Evolutionary conservation across 352 stramenopile species (phyloP).

Genomic region (Phytophthora sansomeana): DNA sequence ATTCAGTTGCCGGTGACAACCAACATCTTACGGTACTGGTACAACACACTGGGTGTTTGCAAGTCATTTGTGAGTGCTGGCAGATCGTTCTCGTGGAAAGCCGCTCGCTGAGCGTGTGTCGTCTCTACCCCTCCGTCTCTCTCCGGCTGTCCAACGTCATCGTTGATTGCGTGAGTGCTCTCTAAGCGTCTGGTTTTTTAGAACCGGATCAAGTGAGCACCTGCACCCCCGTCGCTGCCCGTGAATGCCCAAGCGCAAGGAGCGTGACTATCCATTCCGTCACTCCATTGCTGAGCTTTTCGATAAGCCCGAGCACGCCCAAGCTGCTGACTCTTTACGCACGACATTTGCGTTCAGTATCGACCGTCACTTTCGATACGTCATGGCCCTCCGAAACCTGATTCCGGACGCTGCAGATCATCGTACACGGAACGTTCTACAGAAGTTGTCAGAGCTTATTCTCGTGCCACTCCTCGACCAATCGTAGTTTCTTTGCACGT

Average conservation of each 20-base stretch:
- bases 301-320: background rate
- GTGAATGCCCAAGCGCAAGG: background rate
- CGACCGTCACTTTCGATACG: slow-evolving; percentile 1
- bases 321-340: background rate
- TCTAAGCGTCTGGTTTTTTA: background rate
- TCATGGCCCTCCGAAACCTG: slow-evolving; percentile 8
- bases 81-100: too few species aligned
- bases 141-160: too few species aligned
- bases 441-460: slow-evolving; percentile 4
- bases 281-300: background rate
- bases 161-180: too few species aligned
- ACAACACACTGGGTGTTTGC: too few species aligned
- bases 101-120: too few species aligned
- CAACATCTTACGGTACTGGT: too few species aligned
- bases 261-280: slow-evolving; percentile 7
- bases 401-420: slow-evolving; percentile 14
- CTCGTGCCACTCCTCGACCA: background rate
- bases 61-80: too few species aligned
- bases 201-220: background rate
- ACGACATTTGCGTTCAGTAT: slow-evolving; percentile 4
- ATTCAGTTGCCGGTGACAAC: too few species aligned
- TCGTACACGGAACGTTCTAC: slow-evolving; percentile 4
- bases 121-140: too few species aligned
- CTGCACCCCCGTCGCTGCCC: background rate
- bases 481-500: slow-evolving; percentile 1